phyloP scores from a whole-genome alignment of 148 eudicot genomes.

The Pharnaceum exiguum region DNA sequence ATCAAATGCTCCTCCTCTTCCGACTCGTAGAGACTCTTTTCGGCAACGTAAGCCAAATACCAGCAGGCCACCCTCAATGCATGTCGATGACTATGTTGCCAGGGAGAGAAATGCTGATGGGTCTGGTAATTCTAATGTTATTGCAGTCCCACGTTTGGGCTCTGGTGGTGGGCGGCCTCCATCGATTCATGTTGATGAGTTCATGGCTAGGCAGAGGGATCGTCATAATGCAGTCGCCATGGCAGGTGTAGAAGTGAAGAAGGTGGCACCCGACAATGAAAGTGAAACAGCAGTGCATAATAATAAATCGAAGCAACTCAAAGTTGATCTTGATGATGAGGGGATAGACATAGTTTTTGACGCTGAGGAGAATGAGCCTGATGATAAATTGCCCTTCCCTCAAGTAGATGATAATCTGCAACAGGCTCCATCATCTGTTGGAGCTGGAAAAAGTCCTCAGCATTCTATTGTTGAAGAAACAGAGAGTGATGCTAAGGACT shows the following conservation, averaged over 20 bases:
- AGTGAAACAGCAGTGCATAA: conserved; percentile 43
- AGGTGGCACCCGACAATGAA: conserved; percentile 37
- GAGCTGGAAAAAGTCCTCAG: conserved; percentile 63
- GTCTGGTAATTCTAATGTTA: conserved; percentile 65
- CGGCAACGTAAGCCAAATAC: conserved; percentile 94
- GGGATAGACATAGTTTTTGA: conserved; percentile 95
- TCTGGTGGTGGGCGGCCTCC: conserved; percentile 92
- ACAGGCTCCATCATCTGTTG: conserved; percentile 45
- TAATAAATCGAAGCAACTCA: conserved; percentile 54
- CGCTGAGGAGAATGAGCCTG: conserved; percentile 89
- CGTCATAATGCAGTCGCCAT: conserved; percentile 60
- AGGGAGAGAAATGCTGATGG: conserved; percentile 89
- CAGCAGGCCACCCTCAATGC: conserved; percentile 99
- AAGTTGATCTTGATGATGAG: conserved; percentile 89
- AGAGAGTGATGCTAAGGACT: conserved; percentile 60
- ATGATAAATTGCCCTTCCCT: conserved; percentile 89
- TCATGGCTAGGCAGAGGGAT: conserved; percentile 90
- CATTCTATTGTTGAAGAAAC: conserved; percentile 90
- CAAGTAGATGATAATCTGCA: conserved; percentile 66
- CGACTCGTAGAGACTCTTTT: conserved; percentile 79
- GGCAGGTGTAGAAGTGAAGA: conserved; percentile 49
- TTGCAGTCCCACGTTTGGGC: conserved; percentile 81
- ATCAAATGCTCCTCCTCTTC: conserved; percentile 40
- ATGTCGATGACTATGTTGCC: conserved; percentile 96
- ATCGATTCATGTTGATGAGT: conserved; percentile 95